These are phyloP conservation scores for Huntiella decipiens DNA, from an alignment of 2,329 filamentous ascomycete species.

Conservation along the genomic window DNA sequence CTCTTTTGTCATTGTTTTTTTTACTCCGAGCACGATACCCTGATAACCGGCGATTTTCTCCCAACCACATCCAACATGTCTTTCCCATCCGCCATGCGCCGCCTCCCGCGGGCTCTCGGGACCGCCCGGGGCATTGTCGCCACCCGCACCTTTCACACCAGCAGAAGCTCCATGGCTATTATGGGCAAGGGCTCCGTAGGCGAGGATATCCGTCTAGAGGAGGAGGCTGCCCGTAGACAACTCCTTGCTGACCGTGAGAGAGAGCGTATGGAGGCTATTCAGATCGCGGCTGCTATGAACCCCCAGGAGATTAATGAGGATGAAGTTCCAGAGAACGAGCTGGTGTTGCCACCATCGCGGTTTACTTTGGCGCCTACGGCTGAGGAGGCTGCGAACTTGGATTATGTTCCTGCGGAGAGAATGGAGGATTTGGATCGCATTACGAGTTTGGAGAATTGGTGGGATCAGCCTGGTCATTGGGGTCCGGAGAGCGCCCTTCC, in stretches of 20 bases:
- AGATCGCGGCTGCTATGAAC: not conserved
- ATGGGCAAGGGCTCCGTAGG: conserved; percentile 8
- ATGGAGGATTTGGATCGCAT: conserved; percentile 28
- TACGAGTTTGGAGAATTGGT: conserved; percentile 30
- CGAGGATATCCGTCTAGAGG: conserved; percentile 9
- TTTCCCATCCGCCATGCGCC: conserved; percentile 18
- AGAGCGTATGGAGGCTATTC: conserved; percentile 17
- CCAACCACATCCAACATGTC: conserved; percentile 1
- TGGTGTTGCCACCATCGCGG: conserved; percentile 11
- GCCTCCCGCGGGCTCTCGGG: conserved; percentile 22
- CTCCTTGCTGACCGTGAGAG: conserved; percentile 20
- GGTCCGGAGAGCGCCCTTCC: conserved; percentile 24
- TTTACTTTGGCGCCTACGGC: conserved; percentile 11
- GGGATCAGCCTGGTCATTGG: conserved; percentile 35
- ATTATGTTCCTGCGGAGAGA: conserved; percentile 29
- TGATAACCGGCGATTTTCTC: not conserved
- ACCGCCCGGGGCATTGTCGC: conserved; percentile 16
- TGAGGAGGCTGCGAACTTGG: conserved; percentile 16
- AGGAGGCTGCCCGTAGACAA: conserved; percentile 15
- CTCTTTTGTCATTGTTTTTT: not conserved
- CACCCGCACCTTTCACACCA: conserved; percentile 15
- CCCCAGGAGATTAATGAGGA: conserved; percentile 1
- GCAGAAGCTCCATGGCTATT: conserved; percentile 14
- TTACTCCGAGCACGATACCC: not conserved
- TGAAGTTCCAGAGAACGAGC: conserved; percentile 12